phyloP scores from a whole-genome alignment of 805 yeast genomes.

The Sugiyamaella chiloensis region DNA sequence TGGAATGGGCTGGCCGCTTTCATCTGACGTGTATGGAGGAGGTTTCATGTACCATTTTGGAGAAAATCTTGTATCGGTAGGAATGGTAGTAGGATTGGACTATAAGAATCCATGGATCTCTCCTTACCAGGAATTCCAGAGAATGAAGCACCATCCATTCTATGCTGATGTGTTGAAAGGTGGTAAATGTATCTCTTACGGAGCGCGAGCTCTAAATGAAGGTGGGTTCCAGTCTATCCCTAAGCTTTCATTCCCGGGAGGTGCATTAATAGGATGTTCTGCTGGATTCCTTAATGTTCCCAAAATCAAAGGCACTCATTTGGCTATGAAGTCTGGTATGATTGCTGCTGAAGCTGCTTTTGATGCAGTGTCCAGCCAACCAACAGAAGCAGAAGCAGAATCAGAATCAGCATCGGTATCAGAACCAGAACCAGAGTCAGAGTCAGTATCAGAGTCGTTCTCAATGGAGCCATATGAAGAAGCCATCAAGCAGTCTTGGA shows the following conservation, averaged over 20 bases:
- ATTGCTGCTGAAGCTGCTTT: conserved; percentile 87
- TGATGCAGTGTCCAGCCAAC: conserved; percentile 42
- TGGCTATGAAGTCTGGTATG: conserved; percentile 95
- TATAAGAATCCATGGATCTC: conserved; percentile 92
- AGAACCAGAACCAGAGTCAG: too few relatives aligned
- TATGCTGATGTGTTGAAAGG: conserved; percentile 72
- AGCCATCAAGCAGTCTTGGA: conserved; percentile 76
- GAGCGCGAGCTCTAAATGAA: conserved; percentile 94
- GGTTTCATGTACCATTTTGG: conserved; percentile 98
- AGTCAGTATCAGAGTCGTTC: conserved; percentile 23
- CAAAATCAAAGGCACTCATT: conserved; percentile 95
- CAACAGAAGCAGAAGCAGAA: too few relatives aligned
- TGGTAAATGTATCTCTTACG: conserved; percentile 91
- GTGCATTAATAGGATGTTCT: conserved; percentile 88
- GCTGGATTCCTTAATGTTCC: conserved; percentile 99
- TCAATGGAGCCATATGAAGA: conserved; percentile 52
- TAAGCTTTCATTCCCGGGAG: conserved; percentile 89
- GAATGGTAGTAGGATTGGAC: conserved; percentile 92
- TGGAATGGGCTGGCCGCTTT: conserved; percentile 83
- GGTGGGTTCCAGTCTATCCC: conserved; percentile 97
- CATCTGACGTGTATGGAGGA: conserved; percentile 81
- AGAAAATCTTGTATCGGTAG: conserved; percentile 85
- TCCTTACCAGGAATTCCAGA: conserved; percentile 94
- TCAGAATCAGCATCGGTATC: too few relatives aligned
- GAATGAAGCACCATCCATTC: conserved; percentile 87